A percentile compares a stretch with the other conserved stretches of the same genome.
These are phyloP conservation scores for Epichloe sibirici DNA, from an alignment of 2,329 filamentous ascomycete genomes.

Conservation along the genomic window DNA sequence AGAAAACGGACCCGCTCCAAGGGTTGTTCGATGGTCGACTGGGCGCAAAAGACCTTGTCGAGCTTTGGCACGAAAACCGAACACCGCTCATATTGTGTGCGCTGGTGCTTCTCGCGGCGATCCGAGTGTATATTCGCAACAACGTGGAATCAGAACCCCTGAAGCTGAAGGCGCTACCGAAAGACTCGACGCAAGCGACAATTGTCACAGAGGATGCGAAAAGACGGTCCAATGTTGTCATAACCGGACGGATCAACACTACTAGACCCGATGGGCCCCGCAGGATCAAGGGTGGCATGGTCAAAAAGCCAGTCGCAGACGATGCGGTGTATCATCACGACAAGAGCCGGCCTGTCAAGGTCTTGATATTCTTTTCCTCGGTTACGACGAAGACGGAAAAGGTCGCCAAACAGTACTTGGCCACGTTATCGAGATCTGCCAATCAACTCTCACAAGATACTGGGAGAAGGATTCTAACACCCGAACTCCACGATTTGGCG, in stretches of 20 bases:
- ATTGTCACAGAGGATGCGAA: background rate
- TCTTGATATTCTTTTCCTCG: constrained; percentile 80
- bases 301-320: constrained; percentile 18
- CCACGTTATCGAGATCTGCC: constrained; percentile 40
- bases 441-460: constrained; percentile 31
- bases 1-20: background rate
- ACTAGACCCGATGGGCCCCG: constrained; percentile 30
- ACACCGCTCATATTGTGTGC: constrained; percentile 29
- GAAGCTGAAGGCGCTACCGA: constrained; percentile 25
- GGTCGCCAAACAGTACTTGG: constrained; percentile 52
- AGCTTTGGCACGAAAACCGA: constrained; percentile 35
- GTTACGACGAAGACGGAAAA: constrained; percentile 74
- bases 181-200: constrained; percentile 18
- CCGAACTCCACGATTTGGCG: constrained; percentile 64
- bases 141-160: constrained; percentile 23
- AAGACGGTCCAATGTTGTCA: background rate
- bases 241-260: constrained; percentile 14
- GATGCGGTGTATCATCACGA: constrained; percentile 16
- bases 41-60: constrained; percentile 21
- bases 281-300: constrained; percentile 34
- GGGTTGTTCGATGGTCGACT: background rate
- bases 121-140: constrained; percentile 31
- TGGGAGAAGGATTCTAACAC: constrained; percentile 33
- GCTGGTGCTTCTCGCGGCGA: constrained; percentile 24
- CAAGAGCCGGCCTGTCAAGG: constrained; percentile 44